Evolutionary conservation across 805 yeast genomes (phyloP).

Genomic region (Ogataea glucozyma): DNA sequence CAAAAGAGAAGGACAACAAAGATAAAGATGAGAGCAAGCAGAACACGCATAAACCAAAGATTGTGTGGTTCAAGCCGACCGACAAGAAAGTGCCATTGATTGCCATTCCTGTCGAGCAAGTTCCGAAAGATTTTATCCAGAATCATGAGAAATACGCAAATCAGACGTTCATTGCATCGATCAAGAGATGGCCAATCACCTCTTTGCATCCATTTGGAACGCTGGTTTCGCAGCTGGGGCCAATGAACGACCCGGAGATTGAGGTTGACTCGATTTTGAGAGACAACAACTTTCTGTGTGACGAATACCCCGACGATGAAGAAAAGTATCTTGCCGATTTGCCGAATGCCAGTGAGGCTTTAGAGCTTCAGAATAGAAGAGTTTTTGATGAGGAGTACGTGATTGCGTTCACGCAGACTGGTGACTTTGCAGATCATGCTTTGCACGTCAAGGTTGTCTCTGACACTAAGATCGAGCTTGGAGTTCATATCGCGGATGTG

Average conservation of each 20-base stretch:
- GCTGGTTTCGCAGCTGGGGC: constrained; percentile 81
- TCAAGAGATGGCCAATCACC: constrained; percentile 99
- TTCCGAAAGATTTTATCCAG: constrained; percentile 92
- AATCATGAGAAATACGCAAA: constrained; percentile 82
- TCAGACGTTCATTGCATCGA: constrained; percentile 87
- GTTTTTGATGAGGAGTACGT: constrained; percentile 61
- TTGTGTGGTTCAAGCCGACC: constrained; percentile 98
- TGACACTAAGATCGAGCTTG: constrained; percentile 69
- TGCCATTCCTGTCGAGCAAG: constrained; percentile 98
- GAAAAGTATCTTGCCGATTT: constrained; percentile 39
- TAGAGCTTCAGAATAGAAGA: constrained; percentile 44
- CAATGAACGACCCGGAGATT: constrained; percentile 70
- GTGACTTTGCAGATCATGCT: constrained; percentile 70
- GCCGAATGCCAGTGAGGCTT: constrained; percentile 37
- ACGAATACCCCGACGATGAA: constrained; percentile 62
- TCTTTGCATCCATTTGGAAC: constrained; percentile 98
- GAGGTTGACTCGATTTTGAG: constrained; percentile 88
- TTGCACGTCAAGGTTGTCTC: constrained; percentile 69
- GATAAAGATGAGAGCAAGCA: constrained; percentile 37
- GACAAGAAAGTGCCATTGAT: constrained; percentile 96
- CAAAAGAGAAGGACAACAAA: constrained; percentile 66
- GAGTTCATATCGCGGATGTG: constrained; percentile 84
- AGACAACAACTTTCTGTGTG: constrained; percentile 80
- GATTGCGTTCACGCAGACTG: constrained; percentile 61
- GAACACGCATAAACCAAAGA: constrained; percentile 65